A percentile compares a stretch with the other conserved stretches of the same genome.
Conservation (phyloP, 2,329 filamentous ascomycete genomes). For the Fusarium hostae region DNA sequence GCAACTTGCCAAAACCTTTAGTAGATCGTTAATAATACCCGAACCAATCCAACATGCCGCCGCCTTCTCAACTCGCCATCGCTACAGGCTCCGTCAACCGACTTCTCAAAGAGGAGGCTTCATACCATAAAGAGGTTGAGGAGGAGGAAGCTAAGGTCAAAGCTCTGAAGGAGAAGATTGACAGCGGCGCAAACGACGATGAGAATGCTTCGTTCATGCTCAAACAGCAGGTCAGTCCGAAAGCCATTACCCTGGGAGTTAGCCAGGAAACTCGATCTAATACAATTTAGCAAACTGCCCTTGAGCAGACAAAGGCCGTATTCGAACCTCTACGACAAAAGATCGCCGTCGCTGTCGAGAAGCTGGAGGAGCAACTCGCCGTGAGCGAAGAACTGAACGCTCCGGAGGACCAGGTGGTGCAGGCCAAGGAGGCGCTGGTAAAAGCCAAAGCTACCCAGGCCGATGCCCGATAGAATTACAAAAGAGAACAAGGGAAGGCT, state of each 20-base stretch:
- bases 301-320: constrained; percentile 89
- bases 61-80: constrained; percentile 80
- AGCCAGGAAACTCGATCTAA: constrained; percentile 5
- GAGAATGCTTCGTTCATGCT: constrained; percentile 83
- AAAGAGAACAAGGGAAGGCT: neutral
- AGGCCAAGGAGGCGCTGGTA: constrained; percentile 65
- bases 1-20: neutral
- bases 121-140: constrained; percentile 86
- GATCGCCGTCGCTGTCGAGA: constrained; percentile 76
- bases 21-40: neutral
- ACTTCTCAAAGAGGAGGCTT: constrained; percentile 89
- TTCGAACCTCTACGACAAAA: constrained; percentile 78
- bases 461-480: constrained; percentile 3
- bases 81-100: constrained; percentile 82
- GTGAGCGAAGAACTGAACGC: constrained; percentile 62
- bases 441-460: constrained; percentile 56
- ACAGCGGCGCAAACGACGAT: constrained; percentile 60
- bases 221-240: constrained; percentile 80
- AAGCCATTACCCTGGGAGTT: neutral
- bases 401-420: constrained; percentile 61
- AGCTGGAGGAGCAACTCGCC: constrained; percentile 81
- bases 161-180: constrained; percentile 72
- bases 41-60: constrained; percentile 68
- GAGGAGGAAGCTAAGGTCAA: constrained; percentile 78
- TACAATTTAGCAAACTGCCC: constrained; percentile 72